Conservation (phyloP, 208 protist genomes). For the Crithidia acanthocephali region DNA sequence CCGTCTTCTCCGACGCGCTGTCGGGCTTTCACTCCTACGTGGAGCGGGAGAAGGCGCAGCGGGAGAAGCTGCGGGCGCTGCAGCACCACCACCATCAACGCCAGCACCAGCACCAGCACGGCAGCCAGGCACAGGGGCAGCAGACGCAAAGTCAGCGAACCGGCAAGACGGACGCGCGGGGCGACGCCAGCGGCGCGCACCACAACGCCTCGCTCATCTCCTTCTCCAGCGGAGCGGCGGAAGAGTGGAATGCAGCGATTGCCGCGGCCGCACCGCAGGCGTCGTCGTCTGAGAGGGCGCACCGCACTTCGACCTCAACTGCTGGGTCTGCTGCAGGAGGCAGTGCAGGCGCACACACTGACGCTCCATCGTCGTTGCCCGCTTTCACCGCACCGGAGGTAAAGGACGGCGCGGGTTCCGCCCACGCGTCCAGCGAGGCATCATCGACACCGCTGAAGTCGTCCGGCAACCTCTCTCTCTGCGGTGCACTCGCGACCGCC, state of each 20-base stretch:
- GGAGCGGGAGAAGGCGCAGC: slow-evolving; percentile 39
- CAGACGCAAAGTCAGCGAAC: neutral
- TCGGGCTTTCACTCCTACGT: slow-evolving; percentile 56
- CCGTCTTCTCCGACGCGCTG: slow-evolving; percentile 56
- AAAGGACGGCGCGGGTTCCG: neutral
- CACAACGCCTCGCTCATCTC: slow-evolving; percentile 2
- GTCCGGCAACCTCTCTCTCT: neutral
- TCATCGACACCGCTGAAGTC: neutral
- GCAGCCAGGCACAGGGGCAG: neutral
- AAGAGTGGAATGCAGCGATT: slow-evolving; percentile 21
- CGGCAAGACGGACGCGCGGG: neutral
- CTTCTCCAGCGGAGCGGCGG: slow-evolving; percentile 6
- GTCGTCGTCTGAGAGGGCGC: neutral
- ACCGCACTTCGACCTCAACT: neutral
- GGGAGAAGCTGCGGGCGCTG: slow-evolving; percentile 16
- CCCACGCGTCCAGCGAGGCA: neutral
- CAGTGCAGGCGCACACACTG: neutral
- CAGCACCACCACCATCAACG: slow-evolving; percentile 11
- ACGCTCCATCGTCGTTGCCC: neutral
- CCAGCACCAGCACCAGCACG: neutral
- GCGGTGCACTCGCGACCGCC: neutral
- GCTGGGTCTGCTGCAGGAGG: neutral
- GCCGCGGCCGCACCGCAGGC: neutral
- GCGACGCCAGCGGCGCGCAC: neutral
- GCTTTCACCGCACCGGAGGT: neutral